Evolutionary conservation across 1,284 basidiomycete species (phyloP).

Genomic region (Ganoderma leucocontextum): DNA sequence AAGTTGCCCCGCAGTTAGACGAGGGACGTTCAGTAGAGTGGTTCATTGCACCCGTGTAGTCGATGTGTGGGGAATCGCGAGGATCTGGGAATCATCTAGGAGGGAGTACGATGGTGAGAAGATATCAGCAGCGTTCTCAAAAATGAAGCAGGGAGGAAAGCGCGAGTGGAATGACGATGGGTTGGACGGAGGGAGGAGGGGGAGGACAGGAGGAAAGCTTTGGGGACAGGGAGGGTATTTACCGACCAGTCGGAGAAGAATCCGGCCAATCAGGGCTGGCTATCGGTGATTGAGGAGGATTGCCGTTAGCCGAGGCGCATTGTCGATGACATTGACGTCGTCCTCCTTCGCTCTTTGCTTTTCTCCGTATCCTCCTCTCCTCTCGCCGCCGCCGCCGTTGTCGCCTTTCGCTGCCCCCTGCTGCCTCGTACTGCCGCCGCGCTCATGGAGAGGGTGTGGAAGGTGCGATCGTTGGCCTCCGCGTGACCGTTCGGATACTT

Average conservation of each 20-base stretch:
- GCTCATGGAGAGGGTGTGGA: background rate
- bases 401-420: background rate
- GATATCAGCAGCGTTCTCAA: background rate
- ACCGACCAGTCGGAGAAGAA: conserved; percentile 32
- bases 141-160: background rate
- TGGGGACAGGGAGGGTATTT: conserved; percentile 26
- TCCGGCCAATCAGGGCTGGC: conserved; percentile 32
- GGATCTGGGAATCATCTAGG: background rate
- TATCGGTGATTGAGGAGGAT: conserved; percentile 27
- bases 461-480: background rate
- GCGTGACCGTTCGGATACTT: conserved; percentile 13
- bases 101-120: background rate
- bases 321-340: conserved; percentile 14
- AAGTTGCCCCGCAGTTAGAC: conserved; percentile 14
- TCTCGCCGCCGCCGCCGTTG: background rate
- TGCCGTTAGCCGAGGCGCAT: conserved; percentile 18
- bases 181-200: conserved; percentile 16
- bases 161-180: background rate
- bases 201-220: conserved; percentile 4
- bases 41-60: background rate
- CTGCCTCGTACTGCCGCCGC: background rate
- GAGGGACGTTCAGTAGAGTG: conserved; percentile 3
- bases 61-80: background rate
- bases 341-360: conserved; percentile 6
- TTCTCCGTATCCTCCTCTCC: conserved; percentile 13